Conservation (phyloP, 139 green algal genomes). For the Micractinium sp. region DNA sequence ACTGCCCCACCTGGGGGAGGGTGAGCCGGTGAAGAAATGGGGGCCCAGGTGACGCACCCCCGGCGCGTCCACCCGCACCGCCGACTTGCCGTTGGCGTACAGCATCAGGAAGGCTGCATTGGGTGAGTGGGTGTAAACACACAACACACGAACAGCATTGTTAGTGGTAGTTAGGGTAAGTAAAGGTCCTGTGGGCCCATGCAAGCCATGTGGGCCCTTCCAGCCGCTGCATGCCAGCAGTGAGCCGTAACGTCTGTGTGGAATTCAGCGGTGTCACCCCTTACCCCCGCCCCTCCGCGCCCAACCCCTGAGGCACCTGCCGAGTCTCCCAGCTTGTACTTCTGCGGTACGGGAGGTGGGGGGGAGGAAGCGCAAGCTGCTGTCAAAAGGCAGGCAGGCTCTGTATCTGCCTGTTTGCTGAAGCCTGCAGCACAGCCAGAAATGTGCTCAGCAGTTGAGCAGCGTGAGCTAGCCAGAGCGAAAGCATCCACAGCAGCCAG, state of each 20-base stretch:
- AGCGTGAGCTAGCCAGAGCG: too few species aligned
- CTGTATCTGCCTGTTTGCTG: too few species aligned
- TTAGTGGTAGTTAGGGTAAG: neutral
- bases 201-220: neutral
- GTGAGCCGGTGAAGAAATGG: conserved; percentile 44
- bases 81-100: conserved; percentile 69
- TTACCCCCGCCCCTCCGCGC: neutral
- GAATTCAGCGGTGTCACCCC: neutral
- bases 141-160: neutral
- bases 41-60: conserved; percentile 38
- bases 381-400: too few species aligned
- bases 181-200: neutral
- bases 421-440: too few species aligned
- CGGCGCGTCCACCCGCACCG: conserved; percentile 48
- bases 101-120: conserved; percentile 47
- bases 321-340: conserved; percentile 46
- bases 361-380: too few species aligned
- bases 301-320: neutral
- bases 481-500: too few species aligned
- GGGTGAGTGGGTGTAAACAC: neutral
- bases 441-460: too few species aligned
- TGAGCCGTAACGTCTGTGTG: neutral
- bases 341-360: neutral
- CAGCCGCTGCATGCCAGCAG: neutral
- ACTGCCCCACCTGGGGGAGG: conserved; percentile 28